A percentile compares a stretch with the other conserved stretches of the same genome.
Evolutionary conservation across 2,329 filamentous ascomycete species (phyloP).

Genomic region (Aspergillus spinulosporus): DNA sequence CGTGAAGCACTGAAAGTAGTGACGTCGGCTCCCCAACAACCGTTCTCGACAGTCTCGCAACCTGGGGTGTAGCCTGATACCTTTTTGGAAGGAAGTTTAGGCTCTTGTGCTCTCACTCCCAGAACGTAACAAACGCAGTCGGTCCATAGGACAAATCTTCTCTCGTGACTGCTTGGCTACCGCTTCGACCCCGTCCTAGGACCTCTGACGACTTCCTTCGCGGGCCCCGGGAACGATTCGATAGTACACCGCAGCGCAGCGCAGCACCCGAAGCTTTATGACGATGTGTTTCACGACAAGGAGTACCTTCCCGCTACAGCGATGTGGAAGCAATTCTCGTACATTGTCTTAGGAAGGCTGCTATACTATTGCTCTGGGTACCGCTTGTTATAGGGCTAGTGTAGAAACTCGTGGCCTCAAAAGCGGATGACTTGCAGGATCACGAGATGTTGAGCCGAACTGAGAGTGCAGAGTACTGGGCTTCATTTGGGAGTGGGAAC

Average conservation of each 20-base stretch:
- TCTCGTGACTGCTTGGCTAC: background rate
- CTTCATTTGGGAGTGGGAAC: background rate
- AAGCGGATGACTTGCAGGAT: background rate
- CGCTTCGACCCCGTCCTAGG: background rate
- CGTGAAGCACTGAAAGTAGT: background rate
- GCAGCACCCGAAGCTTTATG: background rate
- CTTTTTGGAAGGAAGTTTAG: background rate
- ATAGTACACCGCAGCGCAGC: background rate
- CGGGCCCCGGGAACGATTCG: background rate
- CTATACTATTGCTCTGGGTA: background rate
- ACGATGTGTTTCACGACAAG: background rate
- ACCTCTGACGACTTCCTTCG: background rate
- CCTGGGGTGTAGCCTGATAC: background rate
- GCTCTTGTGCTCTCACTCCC: background rate
- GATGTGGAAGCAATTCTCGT: background rate
- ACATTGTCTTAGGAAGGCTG: background rate
- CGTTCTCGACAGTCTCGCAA: background rate
- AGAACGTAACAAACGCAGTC: too few species aligned
- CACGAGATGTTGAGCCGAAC: background rate
- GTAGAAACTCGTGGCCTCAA: background rate
- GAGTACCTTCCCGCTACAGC: background rate
- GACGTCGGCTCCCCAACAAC: background rate
- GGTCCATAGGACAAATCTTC: background rate
- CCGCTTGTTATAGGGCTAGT: background rate
- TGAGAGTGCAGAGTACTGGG: background rate